phyloP scores from a whole-genome alignment of 1,284 basidiomycete species.

The Sanghuangporus weigelae region DNA sequence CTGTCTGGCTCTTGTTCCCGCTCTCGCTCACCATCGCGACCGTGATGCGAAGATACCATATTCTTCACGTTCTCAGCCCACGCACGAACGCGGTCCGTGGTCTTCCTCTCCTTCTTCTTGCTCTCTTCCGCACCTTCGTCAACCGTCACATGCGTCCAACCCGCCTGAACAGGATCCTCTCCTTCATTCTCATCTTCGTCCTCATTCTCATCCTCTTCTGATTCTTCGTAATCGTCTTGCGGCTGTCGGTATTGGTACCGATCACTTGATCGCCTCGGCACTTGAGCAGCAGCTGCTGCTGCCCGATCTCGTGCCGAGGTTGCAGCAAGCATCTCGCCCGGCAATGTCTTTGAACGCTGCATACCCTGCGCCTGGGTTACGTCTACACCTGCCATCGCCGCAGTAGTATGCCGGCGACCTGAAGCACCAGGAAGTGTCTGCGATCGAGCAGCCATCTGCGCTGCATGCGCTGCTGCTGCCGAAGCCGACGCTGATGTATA shows the following conservation, averaged over 20 bases:
- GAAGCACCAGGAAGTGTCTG: constrained; percentile 1
- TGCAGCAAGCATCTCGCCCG: not conserved
- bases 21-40: not conserved
- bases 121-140: no score
- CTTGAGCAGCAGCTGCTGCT: not conserved
- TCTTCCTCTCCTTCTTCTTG: not conserved
- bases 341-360: constrained; percentile 13
- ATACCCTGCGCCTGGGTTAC: not conserved
- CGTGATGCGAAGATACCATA: not conserved
- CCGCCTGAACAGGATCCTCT: not conserved
- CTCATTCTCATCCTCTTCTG: not conserved
- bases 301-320: not conserved
- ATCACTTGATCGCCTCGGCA: not conserved
- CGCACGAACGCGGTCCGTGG: constrained; percentile 1
- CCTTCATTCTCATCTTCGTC: not conserved
- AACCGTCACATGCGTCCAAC: not conserved
- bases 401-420: not conserved
- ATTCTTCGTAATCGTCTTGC: not conserved
- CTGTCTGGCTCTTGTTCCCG: not conserved
- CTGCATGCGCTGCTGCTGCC: not conserved
- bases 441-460: not conserved
- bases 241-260: not conserved
- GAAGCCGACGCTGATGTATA: not conserved
- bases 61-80: not conserved
- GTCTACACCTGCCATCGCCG: not conserved